These are phyloP conservation scores for Aspergillus piperis DNA, from an alignment of 2,329 filamentous ascomycete genomes.

Conservation along the genomic window DNA sequence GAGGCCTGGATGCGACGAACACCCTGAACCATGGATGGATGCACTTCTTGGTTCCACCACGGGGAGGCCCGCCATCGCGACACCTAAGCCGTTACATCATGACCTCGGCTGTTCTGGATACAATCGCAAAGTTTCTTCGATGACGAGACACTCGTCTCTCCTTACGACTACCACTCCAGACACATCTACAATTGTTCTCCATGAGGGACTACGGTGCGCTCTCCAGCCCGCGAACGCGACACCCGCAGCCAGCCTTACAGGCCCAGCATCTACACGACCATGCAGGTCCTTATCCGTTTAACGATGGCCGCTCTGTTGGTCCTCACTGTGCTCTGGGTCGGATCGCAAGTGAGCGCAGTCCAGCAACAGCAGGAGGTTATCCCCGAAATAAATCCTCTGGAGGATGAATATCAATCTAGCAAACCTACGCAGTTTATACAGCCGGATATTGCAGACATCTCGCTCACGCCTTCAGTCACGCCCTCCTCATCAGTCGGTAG, in stretches of 20 bases:
- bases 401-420: background rate
- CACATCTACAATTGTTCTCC: background rate
- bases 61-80: background rate
- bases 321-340: slow-evolving; percentile 21
- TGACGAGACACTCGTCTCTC: too few relatives aligned
- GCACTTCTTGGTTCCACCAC: background rate
- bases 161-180: too few relatives aligned
- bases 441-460: background rate
- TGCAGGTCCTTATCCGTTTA: slow-evolving; percentile 7
- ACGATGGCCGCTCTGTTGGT: slow-evolving; percentile 14
- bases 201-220: background rate
- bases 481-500: background rate
- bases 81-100: background rate
- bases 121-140: too few relatives aligned
- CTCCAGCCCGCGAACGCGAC: background rate
- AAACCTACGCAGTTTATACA: slow-evolving; percentile 5
- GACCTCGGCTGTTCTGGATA: background rate
- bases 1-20: too few relatives aligned
- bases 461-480: slow-evolving; percentile 1
- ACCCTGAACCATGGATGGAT: background rate
- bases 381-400: background rate
- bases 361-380: background rate
- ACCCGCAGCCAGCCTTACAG: background rate
- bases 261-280: background rate
- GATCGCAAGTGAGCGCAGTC: slow-evolving; percentile 21